Base-by-base conservation (phyloP, 2,329 filamentous ascomycete genomes). In the Fusarium euwallaceae region DNA sequence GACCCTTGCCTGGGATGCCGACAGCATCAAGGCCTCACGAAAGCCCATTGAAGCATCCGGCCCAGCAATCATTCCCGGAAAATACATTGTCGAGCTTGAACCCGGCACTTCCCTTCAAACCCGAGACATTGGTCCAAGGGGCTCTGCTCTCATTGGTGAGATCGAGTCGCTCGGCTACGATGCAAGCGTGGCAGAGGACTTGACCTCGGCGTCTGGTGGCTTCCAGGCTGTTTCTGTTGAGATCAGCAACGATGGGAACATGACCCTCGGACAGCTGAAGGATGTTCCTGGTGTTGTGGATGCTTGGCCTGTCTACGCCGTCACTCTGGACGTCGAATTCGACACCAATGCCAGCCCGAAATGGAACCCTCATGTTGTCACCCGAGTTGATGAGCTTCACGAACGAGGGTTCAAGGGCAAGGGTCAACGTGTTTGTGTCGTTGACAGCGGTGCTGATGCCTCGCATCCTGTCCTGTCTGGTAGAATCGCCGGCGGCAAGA, bases 361-460 rank as follows among this genome's bases (percentile, higher is more conserved):
- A 3, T 77, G 75, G 75, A 75, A 71, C 39, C 75, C 75, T 12
- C 73, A 77, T 24, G 45, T 59, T 9, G 55, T 63, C 2, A 76
- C 75, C 0, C 59, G 70, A 20, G 75, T 72, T 11, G 66, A 72
- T 2, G 66, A 77, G 39, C 58, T 77, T 7, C 75, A 77, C 64
- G 61, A 65, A 8, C 61, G 73, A 16, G 66, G 68, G 11, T 32
- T 77, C 55, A 77, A 73, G 37, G 75, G 74, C 11, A 60, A 65
- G 8, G 74, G 74, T 0, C 73, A 76, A 36, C 65, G 72, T n/a
- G 68, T 75, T 14, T 77, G 74, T 45, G 63, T 77, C n/a, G 61
- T 77, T 17, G 75, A 77, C 64, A 76, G 64, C 10, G 74, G 75
- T 11, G 67, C 70, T 7, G 74, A 77, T 32, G 61, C 61, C 0